These are phyloP conservation scores for Colletotrichum sp. DNA, from an alignment of 2,329 filamentous ascomycete genomes.

Conservation along the genomic window DNA sequence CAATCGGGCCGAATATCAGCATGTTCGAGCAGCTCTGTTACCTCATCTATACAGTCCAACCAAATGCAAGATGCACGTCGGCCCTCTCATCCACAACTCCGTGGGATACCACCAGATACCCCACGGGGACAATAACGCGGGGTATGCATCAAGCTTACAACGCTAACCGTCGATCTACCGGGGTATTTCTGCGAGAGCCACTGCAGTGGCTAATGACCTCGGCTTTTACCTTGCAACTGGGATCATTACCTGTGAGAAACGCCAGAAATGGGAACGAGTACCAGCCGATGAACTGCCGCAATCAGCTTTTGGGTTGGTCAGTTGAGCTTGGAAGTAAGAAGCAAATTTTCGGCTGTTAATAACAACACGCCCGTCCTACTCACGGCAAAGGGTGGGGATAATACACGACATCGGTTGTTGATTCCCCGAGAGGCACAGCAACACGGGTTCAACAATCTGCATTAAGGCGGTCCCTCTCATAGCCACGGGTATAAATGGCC, in stretches of 20 bases:
- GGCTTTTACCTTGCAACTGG: background rate
- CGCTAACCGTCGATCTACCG: background rate
- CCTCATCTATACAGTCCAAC: background rate
- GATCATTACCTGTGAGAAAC: background rate
- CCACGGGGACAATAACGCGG: background rate
- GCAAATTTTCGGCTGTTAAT: background rate
- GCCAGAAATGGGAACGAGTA: background rate
- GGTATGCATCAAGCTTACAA: background rate
- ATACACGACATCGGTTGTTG: background rate
- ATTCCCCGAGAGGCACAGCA: background rate
- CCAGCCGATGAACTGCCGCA: background rate
- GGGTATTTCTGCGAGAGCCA: background rate
- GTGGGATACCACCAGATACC: background rate
- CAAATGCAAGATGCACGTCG: background rate
- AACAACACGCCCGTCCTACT: fast-evolving
- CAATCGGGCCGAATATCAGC: background rate
- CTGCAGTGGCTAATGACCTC: background rate
- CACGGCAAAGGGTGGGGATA: background rate
- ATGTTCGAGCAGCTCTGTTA: background rate
- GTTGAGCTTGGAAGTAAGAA: background rate
- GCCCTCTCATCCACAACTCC: background rate
- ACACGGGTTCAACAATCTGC: background rate
- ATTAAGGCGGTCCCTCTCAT: background rate
- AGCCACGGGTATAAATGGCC: background rate
- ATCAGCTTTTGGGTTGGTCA: background rate